Percentiles rank a stretch among this genome's conserved stretches.
Conservation (phyloP, 257 asterid genomes). For the Datura wrightii region DNA sequence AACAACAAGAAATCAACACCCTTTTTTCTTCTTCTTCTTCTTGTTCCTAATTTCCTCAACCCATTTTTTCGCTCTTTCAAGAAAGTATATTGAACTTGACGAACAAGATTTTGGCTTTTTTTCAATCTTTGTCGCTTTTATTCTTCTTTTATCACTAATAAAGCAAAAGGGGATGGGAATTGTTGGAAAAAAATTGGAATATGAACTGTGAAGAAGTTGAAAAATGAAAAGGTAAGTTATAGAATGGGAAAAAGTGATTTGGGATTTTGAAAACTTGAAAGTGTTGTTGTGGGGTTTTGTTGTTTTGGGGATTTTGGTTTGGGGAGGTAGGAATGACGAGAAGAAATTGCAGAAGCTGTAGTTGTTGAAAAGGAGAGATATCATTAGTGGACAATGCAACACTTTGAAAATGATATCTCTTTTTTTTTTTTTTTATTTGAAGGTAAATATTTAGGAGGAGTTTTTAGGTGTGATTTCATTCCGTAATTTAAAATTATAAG, state of each 20-base stretch:
- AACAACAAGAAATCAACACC: neutral
- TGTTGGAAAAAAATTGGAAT: neutral
- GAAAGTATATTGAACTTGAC: neutral
- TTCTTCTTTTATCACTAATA: neutral
- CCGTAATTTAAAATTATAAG: too few relatives aligned
- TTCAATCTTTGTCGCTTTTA: neutral
- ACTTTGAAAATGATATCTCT: neutral
- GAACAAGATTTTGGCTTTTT: constrained; percentile 24
- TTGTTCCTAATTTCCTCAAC: neutral
- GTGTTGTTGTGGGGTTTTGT: neutral
- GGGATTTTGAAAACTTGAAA: constrained; percentile 20
- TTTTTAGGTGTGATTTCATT: too few relatives aligned
- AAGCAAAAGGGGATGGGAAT: constrained; percentile 28
- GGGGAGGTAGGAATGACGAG: constrained; percentile 8
- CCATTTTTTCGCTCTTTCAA: neutral
- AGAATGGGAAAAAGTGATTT: neutral
- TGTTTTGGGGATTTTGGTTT: neutral
- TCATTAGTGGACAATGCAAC: neutral
- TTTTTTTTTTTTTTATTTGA: too few relatives aligned
- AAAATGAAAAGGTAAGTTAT: neutral
- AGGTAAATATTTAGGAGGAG: too few relatives aligned
- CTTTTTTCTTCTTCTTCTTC: neutral
- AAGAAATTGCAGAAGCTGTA: neutral
- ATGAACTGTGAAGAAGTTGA: constrained; percentile 13
- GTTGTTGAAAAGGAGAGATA: neutral